Base-by-base conservation (phyloP, 495 filamentous ascomycete species). In the Lophium mytilinum region DNA sequence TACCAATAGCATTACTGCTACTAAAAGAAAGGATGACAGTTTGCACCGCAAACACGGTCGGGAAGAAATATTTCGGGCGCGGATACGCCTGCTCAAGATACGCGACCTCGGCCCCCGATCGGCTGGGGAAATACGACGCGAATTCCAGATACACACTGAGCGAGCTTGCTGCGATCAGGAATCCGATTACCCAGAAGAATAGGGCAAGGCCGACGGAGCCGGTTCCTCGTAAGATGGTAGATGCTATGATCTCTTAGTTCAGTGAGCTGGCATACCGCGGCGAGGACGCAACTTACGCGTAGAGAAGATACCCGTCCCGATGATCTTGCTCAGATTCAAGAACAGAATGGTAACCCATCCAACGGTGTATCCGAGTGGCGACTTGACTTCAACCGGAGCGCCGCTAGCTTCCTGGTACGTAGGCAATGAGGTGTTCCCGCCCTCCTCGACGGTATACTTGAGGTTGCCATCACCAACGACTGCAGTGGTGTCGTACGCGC, bases 41-140 rank as follows among this genome's bases (percentile, higher is more conserved):
- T 58, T 80, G 78, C 37, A 83, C 74, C 1, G 82, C 82, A 62
- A 83, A 85, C 1, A 80, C 69, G 0, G 78, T 79, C 0, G 82
- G 81, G 35, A 85, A 79, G 45, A 87, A 74, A 56, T 81, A 83
- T 43, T 72, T 76, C 3, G 83, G 83, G 19, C 80, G 69, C 0
- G 81, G 83, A 59, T 76, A 87, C 3, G 80, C 77, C 62, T 85
- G 83, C 63, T 87, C 83, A 1, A 85, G 74, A 53, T 84, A 87
- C 4, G 83, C 81, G 8, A 83, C 81, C 57, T 87, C 80, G 0
- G 80, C 74, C 2, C 83, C 83, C 3, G 81, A 84, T 17, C 83
- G 76, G 64, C 79, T 83, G 6, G 83, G 83, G 48, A 85, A 85
- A 57, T 79, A 84, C 0, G 77, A 71, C 1, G 81, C 76, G 14